These are phyloP conservation scores for Zygnema circumcarinatum DNA, from an alignment of 139 green algal species.

Conservation along the genomic window DNA sequence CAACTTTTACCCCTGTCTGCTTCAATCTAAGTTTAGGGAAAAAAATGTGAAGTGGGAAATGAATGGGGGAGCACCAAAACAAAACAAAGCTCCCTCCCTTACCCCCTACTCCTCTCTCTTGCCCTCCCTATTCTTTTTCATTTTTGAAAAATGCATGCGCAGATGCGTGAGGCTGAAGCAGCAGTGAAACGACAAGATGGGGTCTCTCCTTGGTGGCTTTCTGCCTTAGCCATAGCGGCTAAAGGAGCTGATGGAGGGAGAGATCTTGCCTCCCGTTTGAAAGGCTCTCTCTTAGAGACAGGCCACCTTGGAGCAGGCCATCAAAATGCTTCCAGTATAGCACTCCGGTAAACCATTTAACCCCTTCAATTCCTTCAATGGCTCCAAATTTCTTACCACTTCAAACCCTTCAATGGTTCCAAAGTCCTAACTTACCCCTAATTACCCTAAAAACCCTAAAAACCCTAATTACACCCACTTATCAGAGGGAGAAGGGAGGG, in stretches of 20 bases:
- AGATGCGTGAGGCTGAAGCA: slow-evolving; percentile 11
- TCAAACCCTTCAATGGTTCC: too few species aligned
- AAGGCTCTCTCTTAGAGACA: slow-evolving; percentile 7
- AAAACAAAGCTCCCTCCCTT: background rate
- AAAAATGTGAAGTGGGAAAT: background rate
- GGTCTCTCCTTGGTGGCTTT: slow-evolving; percentile 3
- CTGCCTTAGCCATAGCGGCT: background rate
- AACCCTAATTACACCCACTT: too few species aligned
- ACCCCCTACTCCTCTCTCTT: background rate
- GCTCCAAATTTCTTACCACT: too few species aligned
- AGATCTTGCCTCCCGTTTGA: background rate
- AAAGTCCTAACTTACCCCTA: too few species aligned
- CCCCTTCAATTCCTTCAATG: too few species aligned
- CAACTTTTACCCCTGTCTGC: background rate
- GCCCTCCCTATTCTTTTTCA: too few species aligned
- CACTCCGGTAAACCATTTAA: slow-evolving; percentile 37
- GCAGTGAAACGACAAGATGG: background rate
- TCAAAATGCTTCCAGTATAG: slow-evolving; percentile 15
- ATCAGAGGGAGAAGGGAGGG: too few species aligned
- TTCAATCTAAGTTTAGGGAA: background rate
- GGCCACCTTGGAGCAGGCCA: slow-evolving; percentile 23
- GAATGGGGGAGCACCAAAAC: background rate
- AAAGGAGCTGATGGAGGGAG: background rate
- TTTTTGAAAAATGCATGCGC: too few species aligned
- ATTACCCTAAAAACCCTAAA: too few species aligned